A percentile compares a stretch with the other conserved stretches of the same genome.
Conservation (phyloP, 495 filamentous ascomycete genomes). For the Mycothermus thermophilus region DNA sequence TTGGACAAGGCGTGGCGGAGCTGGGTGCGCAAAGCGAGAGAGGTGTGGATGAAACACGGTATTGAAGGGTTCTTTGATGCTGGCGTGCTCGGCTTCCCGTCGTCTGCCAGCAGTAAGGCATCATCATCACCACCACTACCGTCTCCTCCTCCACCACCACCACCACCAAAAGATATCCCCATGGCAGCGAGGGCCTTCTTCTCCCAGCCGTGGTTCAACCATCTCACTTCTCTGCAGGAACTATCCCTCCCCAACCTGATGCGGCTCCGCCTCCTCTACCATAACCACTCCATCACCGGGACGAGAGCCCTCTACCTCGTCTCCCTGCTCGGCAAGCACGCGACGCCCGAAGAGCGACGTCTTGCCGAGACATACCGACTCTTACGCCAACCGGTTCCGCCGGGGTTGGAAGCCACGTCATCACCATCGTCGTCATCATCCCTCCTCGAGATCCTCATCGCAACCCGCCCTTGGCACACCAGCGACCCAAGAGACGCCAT, state of each 20-base stretch:
- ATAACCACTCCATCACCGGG: not conserved
- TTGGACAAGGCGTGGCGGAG: too few relatives aligned
- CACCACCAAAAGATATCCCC: conserved; percentile 1
- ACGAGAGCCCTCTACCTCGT: conserved; percentile 2
- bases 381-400: not conserved
- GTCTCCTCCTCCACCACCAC: too few relatives aligned
- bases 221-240: conserved; percentile 13
- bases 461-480: not conserved
- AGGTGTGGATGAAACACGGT: too few relatives aligned
- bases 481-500: conserved; percentile 13
- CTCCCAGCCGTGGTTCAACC: conserved; percentile 5
- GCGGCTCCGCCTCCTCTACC: conserved; percentile 1
- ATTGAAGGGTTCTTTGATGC: too few relatives aligned
- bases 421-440: too few relatives aligned
- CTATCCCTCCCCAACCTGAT: conserved; percentile 5
- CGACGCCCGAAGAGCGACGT: not conserved
- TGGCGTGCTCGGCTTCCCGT: too few relatives aligned
- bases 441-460: conserved; percentile 6
- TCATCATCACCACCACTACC: too few relatives aligned
- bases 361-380: not conserved
- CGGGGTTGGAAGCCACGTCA: too few relatives aligned
- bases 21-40: too few relatives aligned
- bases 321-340: not conserved
- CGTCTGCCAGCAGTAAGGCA: too few relatives aligned
- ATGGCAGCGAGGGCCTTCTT: conserved; percentile 4